Evolutionary conservation across 768 basidiomycete genomes (phyloP).

Genomic region (Obba rivulosa): DNA sequence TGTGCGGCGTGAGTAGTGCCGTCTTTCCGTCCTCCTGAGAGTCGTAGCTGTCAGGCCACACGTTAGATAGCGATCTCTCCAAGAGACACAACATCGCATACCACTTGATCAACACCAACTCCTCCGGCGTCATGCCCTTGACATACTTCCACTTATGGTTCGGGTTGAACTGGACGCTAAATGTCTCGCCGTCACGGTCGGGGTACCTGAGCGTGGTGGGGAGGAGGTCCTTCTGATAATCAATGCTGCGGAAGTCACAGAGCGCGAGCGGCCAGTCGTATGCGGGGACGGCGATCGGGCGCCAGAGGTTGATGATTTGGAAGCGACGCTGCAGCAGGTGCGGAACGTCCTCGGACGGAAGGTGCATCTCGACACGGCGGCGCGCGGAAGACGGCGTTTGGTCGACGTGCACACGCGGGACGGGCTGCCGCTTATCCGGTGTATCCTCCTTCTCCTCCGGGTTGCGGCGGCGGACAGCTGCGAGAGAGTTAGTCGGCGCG

Average conservation of each 20-base stretch:
- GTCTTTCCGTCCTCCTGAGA: constrained; percentile 36
- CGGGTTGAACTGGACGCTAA: constrained; percentile 32
- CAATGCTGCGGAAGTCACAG: constrained; percentile 41
- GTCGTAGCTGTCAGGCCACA: constrained; percentile 24
- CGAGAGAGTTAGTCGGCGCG: neutral
- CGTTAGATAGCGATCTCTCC: neutral
- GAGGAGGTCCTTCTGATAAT: constrained; percentile 32
- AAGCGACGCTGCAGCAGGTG: constrained; percentile 38
- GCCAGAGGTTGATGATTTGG: constrained; percentile 53
- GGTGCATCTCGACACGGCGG: constrained; percentile 39
- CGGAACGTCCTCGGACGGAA: constrained; percentile 33
- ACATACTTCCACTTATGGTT: constrained; percentile 42
- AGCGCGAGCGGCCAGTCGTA: constrained; percentile 45
- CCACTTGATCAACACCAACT: constrained; percentile 46
- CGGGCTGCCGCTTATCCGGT: constrained; percentile 39
- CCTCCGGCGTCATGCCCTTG: constrained; percentile 38
- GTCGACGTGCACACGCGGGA: constrained; percentile 39
- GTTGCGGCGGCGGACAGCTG: constrained; percentile 39
- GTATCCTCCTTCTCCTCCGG: constrained; percentile 30
- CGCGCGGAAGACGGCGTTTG: constrained; percentile 36
- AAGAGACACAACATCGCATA: constrained; percentile 15
- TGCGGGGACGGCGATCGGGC: constrained; percentile 41
- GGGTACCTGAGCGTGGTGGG: constrained; percentile 35
- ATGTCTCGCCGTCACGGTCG: constrained; percentile 40
- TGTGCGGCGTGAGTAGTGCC: constrained; percentile 56